Evolutionary conservation across 495 filamentous ascomycete species (phyloP).

Genomic region (Umbilicaria muhlenbergii): DNA sequence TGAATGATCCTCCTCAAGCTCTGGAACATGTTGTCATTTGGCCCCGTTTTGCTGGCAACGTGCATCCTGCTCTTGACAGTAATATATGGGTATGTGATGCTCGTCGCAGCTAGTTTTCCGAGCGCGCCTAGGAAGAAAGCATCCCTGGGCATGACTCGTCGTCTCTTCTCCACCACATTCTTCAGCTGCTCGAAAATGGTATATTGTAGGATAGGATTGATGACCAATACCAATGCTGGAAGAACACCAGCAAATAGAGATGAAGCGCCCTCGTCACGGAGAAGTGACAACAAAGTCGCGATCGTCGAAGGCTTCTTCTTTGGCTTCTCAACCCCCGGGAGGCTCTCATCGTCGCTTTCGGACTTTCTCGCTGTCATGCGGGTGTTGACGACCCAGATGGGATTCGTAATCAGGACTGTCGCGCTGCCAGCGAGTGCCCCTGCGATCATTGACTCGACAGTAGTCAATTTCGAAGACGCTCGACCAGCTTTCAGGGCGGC

Average conservation of each 20-base stretch:
- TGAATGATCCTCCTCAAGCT: slow-evolving; percentile 62
- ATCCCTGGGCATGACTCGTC: slow-evolving; percentile 62
- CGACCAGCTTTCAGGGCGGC: slow-evolving; percentile 64
- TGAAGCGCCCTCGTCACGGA: slow-evolving; percentile 63
- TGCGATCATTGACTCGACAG: slow-evolving; percentile 80
- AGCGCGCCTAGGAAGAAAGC: slow-evolving; percentile 85
- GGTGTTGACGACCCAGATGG: slow-evolving; percentile 98
- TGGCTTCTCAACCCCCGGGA: slow-evolving; percentile 28
- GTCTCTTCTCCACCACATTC: slow-evolving; percentile 49
- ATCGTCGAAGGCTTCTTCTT: slow-evolving; percentile 52
- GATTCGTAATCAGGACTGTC: slow-evolving; percentile 90
- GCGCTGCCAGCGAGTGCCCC: slow-evolving; percentile 90
- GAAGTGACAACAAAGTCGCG: slow-evolving; percentile 57
- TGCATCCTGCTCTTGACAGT: slow-evolving; percentile 96
- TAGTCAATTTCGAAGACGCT: slow-evolving; percentile 67
- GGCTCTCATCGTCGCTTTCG: slow-evolving; percentile 32
- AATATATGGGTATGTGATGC: slow-evolving; percentile 94
- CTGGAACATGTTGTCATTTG: slow-evolving; percentile 55
- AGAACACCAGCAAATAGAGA: slow-evolving; percentile 86
- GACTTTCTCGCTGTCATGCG: slow-evolving; percentile 84
- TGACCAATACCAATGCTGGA: slow-evolving; percentile 81
- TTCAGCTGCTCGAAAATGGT: slow-evolving; percentile 98
- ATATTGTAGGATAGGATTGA: slow-evolving; percentile 97
- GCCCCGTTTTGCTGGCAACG: slow-evolving; percentile 54
- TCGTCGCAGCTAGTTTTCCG: slow-evolving; percentile 87